Evolutionary conservation across 495 filamentous ascomycete species (phyloP).

Genomic region (Trichoderma gamsii): DNA sequence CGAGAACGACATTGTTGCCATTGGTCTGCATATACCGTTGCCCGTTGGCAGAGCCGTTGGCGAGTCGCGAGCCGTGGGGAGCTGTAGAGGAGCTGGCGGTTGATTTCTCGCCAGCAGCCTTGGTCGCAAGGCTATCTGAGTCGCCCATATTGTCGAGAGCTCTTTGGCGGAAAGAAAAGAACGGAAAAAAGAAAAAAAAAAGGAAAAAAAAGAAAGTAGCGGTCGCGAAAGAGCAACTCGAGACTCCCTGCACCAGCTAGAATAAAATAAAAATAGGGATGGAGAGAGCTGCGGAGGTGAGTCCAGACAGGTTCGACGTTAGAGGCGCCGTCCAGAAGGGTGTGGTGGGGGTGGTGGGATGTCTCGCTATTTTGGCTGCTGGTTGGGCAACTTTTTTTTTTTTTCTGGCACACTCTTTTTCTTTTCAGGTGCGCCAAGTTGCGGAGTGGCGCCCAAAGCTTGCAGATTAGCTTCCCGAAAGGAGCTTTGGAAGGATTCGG

Average conservation of each 20-base stretch:
- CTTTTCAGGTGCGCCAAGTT: neutral
- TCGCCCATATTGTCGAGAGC: conserved; percentile 9
- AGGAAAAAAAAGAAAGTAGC: neutral
- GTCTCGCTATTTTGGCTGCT: neutral
- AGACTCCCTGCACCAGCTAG: neutral
- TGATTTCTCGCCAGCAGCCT: neutral
- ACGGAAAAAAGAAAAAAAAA: neutral
- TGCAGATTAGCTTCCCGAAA: neutral
- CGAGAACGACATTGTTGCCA: conserved; percentile 38
- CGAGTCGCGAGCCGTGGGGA: conserved; percentile 18
- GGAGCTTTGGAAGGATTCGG: neutral
- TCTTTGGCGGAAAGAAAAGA: neutral
- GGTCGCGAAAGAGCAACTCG: too few relatives aligned
- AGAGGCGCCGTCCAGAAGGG: neutral
- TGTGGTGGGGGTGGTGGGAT: conserved; percentile 14
- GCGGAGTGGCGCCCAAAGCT: conserved; percentile 12
- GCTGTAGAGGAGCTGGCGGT: conserved; percentile 20
- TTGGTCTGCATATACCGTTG: conserved; percentile 43
- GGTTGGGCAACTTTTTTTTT: conserved; percentile 7
- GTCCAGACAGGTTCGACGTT: neutral
- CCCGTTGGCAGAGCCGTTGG: conserved; percentile 30
- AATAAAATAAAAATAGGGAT: conserved; percentile 6
- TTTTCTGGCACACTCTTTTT: neutral
- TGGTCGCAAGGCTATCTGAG: neutral
- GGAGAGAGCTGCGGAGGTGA: neutral